Percentiles rank a stretch among this genome's conserved stretches.
Evolutionary conservation across 495 filamentous ascomycete genomes (phyloP).

Genomic region (Jackrogersella minutella): DNA sequence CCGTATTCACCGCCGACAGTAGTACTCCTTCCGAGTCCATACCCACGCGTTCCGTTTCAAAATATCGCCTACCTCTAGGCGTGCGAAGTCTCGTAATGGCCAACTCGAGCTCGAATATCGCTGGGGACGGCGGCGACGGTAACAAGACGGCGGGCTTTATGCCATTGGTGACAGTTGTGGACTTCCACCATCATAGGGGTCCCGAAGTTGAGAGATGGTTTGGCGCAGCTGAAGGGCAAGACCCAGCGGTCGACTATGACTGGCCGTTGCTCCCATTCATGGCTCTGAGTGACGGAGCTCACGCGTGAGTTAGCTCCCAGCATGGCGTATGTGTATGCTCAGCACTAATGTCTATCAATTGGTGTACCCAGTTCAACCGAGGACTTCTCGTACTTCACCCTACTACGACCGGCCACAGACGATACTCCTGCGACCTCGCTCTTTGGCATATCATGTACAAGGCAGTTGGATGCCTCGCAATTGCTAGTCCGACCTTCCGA

Average conservation of each 20-base stretch:
- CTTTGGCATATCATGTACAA: conserved; percentile 94
- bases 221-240: conserved; percentile 75
- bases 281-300: conserved; percentile 95
- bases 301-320: conserved; percentile 70
- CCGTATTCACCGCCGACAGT: conserved; percentile 2
- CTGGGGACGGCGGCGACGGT: conserved; percentile 14
- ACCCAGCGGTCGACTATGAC: conserved; percentile 86
- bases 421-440: conserved; percentile 76
- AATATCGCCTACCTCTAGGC: background rate
- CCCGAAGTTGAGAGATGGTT: conserved; percentile 95
- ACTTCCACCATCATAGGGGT: conserved; percentile 96
- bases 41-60: background rate
- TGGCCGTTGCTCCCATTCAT: conserved; percentile 96
- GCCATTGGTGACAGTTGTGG: conserved; percentile 87
- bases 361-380: conserved; percentile 73
- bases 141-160: conserved; percentile 47
- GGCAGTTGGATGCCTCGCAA: conserved; percentile 83
- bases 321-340: background rate
- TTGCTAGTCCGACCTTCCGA: conserved; percentile 82
- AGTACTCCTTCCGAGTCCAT: conserved; percentile 10
- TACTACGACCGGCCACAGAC: conserved; percentile 71
- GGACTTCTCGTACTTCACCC: conserved; percentile 98
- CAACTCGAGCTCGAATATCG: conserved; percentile 13
- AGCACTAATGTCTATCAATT: conserved; percentile 15
- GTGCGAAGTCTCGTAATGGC: conserved; percentile 29